Base-by-base conservation (phyloP, 2,329 filamentous ascomycete species). In the Dactylellina drechsleri region DNA sequence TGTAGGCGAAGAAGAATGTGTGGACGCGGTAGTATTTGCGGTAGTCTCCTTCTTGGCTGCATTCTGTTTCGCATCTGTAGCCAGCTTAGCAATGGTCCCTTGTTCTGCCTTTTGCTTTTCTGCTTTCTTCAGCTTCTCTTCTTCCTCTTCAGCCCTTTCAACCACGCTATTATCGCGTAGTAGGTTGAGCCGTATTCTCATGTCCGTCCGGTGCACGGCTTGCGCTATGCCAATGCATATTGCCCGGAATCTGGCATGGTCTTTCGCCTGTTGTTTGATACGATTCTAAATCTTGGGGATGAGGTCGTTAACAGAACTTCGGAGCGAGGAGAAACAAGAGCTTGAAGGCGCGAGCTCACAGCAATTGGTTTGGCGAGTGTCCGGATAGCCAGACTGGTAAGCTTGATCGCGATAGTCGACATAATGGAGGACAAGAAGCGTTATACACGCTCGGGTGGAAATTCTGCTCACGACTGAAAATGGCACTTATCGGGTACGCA, bases 301-400 rank as follows among this genome's bases (percentile, higher is more conserved):
- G 18, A 26, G 20, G 5, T 43, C 50, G 57, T 76, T 66, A 76
- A 57, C 13, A 8, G 28, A 52, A 23, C 18, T 12, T 23, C 5
- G 18, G 18, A n/a, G 5, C 28, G 53, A 43, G 26, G 60, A 15
- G 66, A 20, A 7, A 18, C 40, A 50, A 23, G 13, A 15, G 41
- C n/a, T 52, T 40, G 26, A 15, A 41, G 26, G 28, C 12, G 31
- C 13, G 10, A 59, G 82, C 85, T 79, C 84, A 90, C 89, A 77
- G 87, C 88, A 79, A 91, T 88, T 1, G 89, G 89, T 80, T 91
- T 91, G 13, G 89, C 89, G 28, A 89, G 83, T 0, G 89, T 90
- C 72, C 88, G 85, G 72, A 91, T 87, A 47, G 84, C 85, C 56
- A 91, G 83, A 20, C 88, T 90, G 36, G 86, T 87, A 78, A 91